Evolutionary conservation across 306 rosid genomes (phyloP).

Genomic region (Rosa persica): DNA sequence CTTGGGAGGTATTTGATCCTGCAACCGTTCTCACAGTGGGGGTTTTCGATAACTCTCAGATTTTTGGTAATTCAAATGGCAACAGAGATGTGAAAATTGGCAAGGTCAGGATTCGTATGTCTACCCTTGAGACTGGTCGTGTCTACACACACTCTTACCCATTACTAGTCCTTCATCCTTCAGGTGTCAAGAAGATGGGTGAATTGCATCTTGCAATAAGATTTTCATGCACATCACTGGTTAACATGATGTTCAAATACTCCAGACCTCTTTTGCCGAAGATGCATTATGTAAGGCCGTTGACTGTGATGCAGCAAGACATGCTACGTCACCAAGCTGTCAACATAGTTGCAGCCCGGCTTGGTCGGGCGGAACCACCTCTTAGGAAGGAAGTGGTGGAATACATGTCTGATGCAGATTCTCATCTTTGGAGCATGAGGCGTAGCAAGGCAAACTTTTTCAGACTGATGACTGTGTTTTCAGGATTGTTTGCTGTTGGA

Average conservation of each 20-base stretch:
- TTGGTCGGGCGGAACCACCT: constrained; percentile 82
- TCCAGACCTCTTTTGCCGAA: constrained; percentile 81
- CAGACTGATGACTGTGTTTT: constrained; percentile 55
- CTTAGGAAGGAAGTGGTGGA: constrained; percentile 77
- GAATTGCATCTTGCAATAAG: constrained; percentile 90
- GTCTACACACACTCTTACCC: constrained; percentile 82
- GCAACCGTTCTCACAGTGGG: constrained; percentile 90
- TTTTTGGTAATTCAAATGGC: constrained; percentile 48
- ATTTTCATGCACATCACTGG: constrained; percentile 62
- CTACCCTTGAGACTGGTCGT: constrained; percentile 77
- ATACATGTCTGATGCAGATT: constrained; percentile 78
- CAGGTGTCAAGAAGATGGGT: constrained; percentile 91
- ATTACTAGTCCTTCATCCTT: constrained; percentile 59
- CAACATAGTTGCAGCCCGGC: constrained; percentile 65
- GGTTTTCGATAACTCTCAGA: constrained; percentile 68
- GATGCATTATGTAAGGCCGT: constrained; percentile 81
- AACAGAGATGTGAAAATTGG: constrained; percentile 59
- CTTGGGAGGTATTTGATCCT: constrained; percentile 90
- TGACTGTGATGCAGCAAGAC: constrained; percentile 72
- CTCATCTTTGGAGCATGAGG: constrained; percentile 94
- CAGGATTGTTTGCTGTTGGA: constrained; percentile 48
- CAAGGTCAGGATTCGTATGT: constrained; percentile 85
- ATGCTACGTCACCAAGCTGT: constrained; percentile 64
- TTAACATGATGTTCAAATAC: constrained; percentile 59
- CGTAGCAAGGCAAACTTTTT: constrained; percentile 94